Base-by-base conservation (phyloP, 306 rosid genomes). In the Rosa rugosa region DNA sequence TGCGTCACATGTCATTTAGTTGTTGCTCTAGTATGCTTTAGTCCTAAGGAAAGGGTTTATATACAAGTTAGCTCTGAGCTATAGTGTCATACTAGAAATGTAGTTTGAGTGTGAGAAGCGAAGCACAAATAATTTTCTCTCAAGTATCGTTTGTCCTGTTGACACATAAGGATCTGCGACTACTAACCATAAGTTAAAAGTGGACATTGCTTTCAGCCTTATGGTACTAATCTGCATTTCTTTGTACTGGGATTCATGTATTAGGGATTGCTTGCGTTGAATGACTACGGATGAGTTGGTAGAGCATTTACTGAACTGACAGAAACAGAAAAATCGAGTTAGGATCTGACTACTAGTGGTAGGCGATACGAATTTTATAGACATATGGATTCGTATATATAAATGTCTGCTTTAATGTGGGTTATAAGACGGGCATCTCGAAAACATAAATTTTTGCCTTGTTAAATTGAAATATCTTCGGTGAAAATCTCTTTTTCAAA, bases 41-140 rank as follows among this genome's bases (percentile, higher is more conserved):
- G 77, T 59, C 65, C 3, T 51, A 2, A 10, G 77, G 65, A 73
- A 73, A 73, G 22, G 22, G 25, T 73, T 73, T 40, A 13, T 54
- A 16, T 50, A 49, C 23, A 51, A 34, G 18, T 20, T 49, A 59
- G 53, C 27, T 72, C n/a, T 50, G 75, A 50, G 40, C 40, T 11
- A 0, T 62, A 13, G 25, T 60, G 66, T 60, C 66, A 60, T 56
- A 20, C 1, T 31, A 20, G 44, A 49, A 49, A 49, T 49, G 4
- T 47, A 71, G 57, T 51, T 25, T 4, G 31, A 59, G 25, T 54
- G 63, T n/a, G 7, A 40, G 71, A 41, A 2, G 18, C 9, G 65
- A 40, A 41, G 72, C 17, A 8, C 14, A 31, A 38, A 40, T 68
- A 20, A 40, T 40, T 18, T 20, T 2, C 31, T 11, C 11, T 20